Evolutionary conservation across 2,329 filamentous ascomycete species (phyloP), one percentile per base, ranked within the genome.

Genomic region (Neurospora crassa): DNA sequence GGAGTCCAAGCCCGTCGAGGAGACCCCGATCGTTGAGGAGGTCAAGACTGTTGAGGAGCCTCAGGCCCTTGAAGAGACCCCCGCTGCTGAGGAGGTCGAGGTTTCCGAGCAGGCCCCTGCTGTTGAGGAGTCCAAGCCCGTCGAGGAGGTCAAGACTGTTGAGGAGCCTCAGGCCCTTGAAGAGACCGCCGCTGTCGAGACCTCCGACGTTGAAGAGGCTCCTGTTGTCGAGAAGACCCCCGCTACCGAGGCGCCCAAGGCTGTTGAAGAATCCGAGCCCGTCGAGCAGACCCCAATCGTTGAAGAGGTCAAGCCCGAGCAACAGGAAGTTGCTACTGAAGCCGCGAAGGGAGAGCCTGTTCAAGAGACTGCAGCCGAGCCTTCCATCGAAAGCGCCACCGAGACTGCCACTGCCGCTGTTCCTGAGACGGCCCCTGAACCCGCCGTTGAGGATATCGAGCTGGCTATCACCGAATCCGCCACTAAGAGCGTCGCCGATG

Each of bases 371-470:
- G 63, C 68, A 70, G 40, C 68, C 11, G 69, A 72, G 18, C 20
- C 68, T 16, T 40, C 63, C n/a, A 67, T 68, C 8, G 69, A 72
- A 29, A 40, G 53, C 71, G 45, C 47, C 20, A 24, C 47, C 8
- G 69, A 72, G 20, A 29, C 47, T 69, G 45, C 47, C 47, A 24
- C 47, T 29, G 2, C 47, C 47, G 29, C 42, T 40, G 18, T 40
- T n/a, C 14, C 67, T 11, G 43, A 72, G 14, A 34, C 68, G 12
- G 71, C 70, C 40, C 69, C 41, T 24, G 73, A 71, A 24, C 40
- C 70, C 24, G 47, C 67, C 5, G 42, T 37, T 10, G 53, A 63
- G 69, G 47, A 24, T 24, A 18, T 63, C 53, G 14, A 63, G 53
- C 53, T 16, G 14, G 24, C 29, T 34, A 37, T 40, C 7, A 14